These are phyloP conservation scores for Macrolepiota dolichaula DNA, from an alignment of 768 basidiomycete genomes.

Conservation along the genomic window DNA sequence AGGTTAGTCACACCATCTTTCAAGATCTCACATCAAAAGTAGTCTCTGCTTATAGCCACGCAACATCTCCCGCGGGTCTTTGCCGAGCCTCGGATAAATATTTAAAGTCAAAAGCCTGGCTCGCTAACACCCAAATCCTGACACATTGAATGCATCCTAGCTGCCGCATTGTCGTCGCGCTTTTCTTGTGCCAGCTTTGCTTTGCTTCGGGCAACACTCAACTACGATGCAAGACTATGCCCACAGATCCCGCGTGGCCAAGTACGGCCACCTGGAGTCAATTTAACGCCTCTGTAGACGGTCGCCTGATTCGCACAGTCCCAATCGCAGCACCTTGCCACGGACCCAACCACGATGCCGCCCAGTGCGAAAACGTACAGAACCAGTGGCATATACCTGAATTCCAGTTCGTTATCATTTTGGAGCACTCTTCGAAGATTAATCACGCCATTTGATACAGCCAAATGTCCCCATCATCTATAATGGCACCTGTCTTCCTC, in stretches of 20 bases:
- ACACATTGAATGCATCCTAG: neutral
- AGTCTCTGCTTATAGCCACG: too few species aligned
- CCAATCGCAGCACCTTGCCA: conserved; percentile 9
- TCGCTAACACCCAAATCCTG: neutral
- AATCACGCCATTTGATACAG: neutral
- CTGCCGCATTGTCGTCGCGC: neutral
- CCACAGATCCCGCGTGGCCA: conserved; percentile 14
- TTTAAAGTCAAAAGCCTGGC: neutral
- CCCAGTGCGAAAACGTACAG: neutral
- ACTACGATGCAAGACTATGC: conserved; percentile 1
- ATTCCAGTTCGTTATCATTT: conserved; percentile 2
- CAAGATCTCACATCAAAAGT: too few species aligned
- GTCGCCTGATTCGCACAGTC: conserved; percentile 10
- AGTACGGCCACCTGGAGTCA: conserved; percentile 4
- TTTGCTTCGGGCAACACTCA: neutral
- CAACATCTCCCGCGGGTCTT: neutral
- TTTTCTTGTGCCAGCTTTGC: neutral
- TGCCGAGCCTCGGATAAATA: neutral
- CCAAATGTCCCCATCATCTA: conserved; percentile 4
- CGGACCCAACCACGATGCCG: neutral
- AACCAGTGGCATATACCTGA: neutral
- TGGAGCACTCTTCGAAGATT: neutral
- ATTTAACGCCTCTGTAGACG: conserved; percentile 15
- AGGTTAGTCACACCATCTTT: too few species aligned
- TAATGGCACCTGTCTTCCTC: conserved; percentile 9